Base-by-base conservation (phyloP, 257 asterid species). In the Buddleja alternifolia region DNA sequence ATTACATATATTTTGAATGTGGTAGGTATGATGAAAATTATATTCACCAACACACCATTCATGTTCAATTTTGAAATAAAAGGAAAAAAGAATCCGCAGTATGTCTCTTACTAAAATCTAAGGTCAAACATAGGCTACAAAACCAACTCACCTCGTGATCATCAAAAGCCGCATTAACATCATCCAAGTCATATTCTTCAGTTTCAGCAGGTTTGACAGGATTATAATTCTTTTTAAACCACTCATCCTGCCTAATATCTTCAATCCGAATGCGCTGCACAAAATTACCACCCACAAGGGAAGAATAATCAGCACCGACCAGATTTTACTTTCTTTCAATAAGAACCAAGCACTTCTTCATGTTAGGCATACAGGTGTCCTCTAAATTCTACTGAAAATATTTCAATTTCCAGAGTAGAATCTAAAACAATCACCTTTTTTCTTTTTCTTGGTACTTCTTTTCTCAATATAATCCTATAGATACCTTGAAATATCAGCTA, bases 131-230 rank as follows among this genome's bases (percentile, higher is more conserved):
- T 10, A 65, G 47, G 15, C 59, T 19, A 9, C 15, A 63, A 60
- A 45, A 40, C 46, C 34, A 24, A 80, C 95, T 83, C 70, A 94
- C 97, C 97, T 94, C 99, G 29, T 88, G 80, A 83, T 90, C 97
- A 81, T 91, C 95, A 80, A 94, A 94, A 75, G 93, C 99, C 67
- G 97, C 97, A 87, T 94, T 86, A 36, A 94, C 80, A 80, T 94
- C 99, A 81, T 94, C 97, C 74, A 94, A 78, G 79, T 94, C 89
- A 78, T 91, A 79, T 60, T 84, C 99, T 88, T 91, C 99, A 66
- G 71, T 77, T 84, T 91, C 97, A 40, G 90, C 67, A 77, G 81
- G 78, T 60, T 74, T 84, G 46, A 81, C 92, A 36, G 98, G 99
- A 66, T 75, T 75, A 75, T 94, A 94, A 66, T 82, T 83, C 78